These are phyloP conservation scores for Coprinopsis cinerea DNA, from an alignment of 768 basidiomycete species.

Conservation along the genomic window DNA sequence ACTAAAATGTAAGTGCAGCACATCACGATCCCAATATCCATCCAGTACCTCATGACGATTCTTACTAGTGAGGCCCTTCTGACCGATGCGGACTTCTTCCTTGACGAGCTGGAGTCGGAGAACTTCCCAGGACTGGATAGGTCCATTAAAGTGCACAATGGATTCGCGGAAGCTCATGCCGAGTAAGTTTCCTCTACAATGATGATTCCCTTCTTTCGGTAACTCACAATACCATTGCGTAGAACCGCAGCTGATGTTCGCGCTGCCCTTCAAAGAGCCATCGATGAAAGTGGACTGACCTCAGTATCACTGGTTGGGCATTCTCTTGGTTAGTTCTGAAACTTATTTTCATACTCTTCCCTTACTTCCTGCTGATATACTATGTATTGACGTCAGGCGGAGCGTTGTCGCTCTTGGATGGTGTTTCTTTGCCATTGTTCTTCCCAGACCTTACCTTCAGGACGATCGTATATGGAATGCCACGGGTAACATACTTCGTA, in stretches of 20 bases:
- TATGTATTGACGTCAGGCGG: constrained; percentile 48
- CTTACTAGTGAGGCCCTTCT: constrained; percentile 28
- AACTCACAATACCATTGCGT: neutral
- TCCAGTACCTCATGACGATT: constrained; percentile 1
- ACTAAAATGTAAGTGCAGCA: constrained; percentile 24
- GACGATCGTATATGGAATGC: constrained; percentile 37
- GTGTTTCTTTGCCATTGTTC: constrained; percentile 48
- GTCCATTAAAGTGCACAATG: constrained; percentile 35
- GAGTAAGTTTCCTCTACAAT: constrained; percentile 22
- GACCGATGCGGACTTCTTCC: constrained; percentile 32
- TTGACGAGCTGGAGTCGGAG: constrained; percentile 25
- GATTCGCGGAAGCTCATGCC: constrained; percentile 38
- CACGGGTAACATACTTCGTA: constrained; percentile 26
- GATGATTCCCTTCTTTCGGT: neutral
- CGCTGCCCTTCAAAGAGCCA: constrained; percentile 31
- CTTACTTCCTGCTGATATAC: constrained; percentile 33
- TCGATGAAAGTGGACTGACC: constrained; percentile 26
- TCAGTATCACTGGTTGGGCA: constrained; percentile 39
- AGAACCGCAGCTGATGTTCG: constrained; percentile 37
- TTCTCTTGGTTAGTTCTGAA: constrained; percentile 29
- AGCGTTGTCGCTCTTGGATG: constrained; percentile 50
- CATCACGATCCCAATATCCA: neutral
- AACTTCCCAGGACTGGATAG: constrained; percentile 41
- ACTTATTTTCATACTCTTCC: neutral
- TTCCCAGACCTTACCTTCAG: constrained; percentile 34